Evolutionary conservation across 768 basidiomycete genomes (phyloP), one percentile per base, ranked within the genome.

Genomic region (Lanmaoa pseudosensibilis): DNA sequence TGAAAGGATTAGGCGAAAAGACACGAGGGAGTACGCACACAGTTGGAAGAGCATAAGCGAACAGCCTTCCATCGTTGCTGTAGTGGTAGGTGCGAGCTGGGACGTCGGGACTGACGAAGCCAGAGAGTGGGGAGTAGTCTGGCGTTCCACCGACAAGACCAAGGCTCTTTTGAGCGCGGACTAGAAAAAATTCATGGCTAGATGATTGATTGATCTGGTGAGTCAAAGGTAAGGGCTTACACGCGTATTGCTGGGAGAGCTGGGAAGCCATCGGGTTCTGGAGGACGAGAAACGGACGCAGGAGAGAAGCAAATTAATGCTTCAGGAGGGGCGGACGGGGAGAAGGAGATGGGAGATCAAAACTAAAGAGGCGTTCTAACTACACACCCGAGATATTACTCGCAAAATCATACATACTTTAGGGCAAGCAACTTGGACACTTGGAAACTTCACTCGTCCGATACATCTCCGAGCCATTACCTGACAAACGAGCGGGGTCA

Each of bases 81-180:
- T 96, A 96, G 62, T 81, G 80, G 70, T 83, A 90, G 52, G 84
- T 87, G 64, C 90, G 83, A 40, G 87, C 86, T 54, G 91, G 78
- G 27, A 80, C 83, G 43, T 90, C 88, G 45, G 90, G 90, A 34
- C 75, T 78, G 55, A 73, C 72, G 64, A 90, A 91, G 41, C 81
- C 83, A 58, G 83, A 74, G 23, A 91, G 74, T 18, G 84, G 73
- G 21, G 75, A 66, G 70, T 94, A 98, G 66, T 83, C 79, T 46
- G 96, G 93, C 11, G 87, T 80, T 48, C 90, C 92, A 58, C 85
- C 81, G 68, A 94, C 84, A 65, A 98, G 84, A 63, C 92, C 92
- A 52, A 96, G 78, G 57, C 83, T 81, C 84, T 97, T 98, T 83
- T 97, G 95, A 43, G 95, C 92, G 72, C 96, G 92, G 79, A 85